These are phyloP conservation scores for Suhomyces kunorum DNA, from an alignment of 1,139 yeast species.

Conservation along the genomic window DNA sequence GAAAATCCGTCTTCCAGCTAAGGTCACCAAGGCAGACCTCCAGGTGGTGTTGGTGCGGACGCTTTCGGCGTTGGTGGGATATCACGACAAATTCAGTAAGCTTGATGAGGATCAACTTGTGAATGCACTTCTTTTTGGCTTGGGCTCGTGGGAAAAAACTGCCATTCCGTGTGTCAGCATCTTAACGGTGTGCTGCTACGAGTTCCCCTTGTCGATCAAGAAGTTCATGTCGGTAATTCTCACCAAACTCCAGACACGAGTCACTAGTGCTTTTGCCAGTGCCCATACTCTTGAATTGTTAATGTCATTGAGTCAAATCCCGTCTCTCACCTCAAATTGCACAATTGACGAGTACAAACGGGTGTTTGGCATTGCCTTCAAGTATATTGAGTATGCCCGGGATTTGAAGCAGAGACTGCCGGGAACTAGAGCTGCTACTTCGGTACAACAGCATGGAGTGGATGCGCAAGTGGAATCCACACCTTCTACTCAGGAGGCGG, in stretches of 20 bases:
- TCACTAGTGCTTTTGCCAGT: conserved; percentile 68
- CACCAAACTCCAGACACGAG: conserved; percentile 69
- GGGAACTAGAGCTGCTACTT: conserved; percentile 16
- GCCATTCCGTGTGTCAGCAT: conserved; percentile 80
- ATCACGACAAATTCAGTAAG: conserved; percentile 58
- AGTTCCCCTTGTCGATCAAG: conserved; percentile 72
- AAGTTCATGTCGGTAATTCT: conserved; percentile 66
- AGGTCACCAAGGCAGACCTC: conserved; percentile 57
- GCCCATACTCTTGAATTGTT: conserved; percentile 79
- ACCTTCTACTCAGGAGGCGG: conserved; percentile 51
- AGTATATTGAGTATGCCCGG: conserved; percentile 70
- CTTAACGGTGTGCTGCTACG: conserved; percentile 76
- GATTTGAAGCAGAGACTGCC: conserved; percentile 41
- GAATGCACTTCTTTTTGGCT: conserved; percentile 60
- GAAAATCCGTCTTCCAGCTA: conserved; percentile 43
- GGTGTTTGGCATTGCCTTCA: conserved; percentile 82
- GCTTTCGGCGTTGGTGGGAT: conserved; percentile 68
- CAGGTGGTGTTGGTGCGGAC: conserved; percentile 68
- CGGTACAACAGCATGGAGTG: conserved; percentile 36
- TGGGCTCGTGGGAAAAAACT: conserved; percentile 76
- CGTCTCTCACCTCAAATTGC: conserved; percentile 68
- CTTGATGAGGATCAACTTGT: conserved; percentile 71
- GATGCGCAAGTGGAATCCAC: conserved; percentile 44
- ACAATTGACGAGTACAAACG: conserved; percentile 76
- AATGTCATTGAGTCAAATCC: conserved; percentile 64